phyloP scores from a whole-genome alignment of 305 asterid species.

The Fraxinus latifolia region DNA sequence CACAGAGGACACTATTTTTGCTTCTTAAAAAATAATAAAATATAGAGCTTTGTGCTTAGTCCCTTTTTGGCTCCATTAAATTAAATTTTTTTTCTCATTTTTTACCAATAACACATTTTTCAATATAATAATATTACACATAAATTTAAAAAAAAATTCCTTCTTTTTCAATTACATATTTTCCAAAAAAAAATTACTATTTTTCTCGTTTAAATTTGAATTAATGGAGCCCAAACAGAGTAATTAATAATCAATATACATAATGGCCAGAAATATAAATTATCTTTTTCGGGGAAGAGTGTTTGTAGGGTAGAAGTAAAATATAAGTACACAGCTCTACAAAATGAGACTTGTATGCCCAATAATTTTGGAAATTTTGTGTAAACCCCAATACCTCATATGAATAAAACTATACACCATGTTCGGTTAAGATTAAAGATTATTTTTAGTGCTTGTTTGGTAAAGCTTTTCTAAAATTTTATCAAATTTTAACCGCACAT shows the following conservation, averaged over 20 bases:
- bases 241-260: background rate
- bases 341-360: background rate
- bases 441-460: background rate
- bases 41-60: conserved; percentile 7
- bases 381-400: conserved; percentile 1
- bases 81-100: no score
- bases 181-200: no score
- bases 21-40: background rate
- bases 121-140: no score
- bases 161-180: no score
- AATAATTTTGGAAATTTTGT: background rate
- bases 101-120: no score
- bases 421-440: background rate
- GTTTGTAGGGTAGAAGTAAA: conserved; percentile 30
- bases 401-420: background rate
- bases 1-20: background rate
- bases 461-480: background rate
- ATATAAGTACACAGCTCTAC: background rate
- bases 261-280: background rate
- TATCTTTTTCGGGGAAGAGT: background rate
- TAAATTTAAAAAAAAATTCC: no score
- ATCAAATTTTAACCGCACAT: background rate
- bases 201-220: no score
- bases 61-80: no score
- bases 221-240: no score